These are phyloP conservation scores for Suillus fuscotomentosus DNA, from an alignment of 768 basidiomycete species.

Conservation along the genomic window DNA sequence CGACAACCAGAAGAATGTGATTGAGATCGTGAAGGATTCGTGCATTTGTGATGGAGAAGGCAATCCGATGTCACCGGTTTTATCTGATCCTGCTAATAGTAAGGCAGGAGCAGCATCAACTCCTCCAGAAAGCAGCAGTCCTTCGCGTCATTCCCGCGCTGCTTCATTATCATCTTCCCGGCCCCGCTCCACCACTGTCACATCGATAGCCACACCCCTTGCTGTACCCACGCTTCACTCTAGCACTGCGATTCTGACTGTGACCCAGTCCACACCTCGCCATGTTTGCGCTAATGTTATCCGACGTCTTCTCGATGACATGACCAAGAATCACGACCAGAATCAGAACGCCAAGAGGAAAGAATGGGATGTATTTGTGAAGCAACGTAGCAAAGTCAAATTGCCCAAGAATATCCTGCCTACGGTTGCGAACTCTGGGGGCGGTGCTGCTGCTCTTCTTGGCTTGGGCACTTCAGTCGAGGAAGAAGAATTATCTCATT, in stretches of 20 bases:
- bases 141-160: constrained; percentile 29
- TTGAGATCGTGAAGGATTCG: constrained; percentile 39
- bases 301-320: constrained; percentile 65
- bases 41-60: constrained; percentile 41
- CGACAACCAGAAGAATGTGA: constrained; percentile 27
- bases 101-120: constrained; percentile 13
- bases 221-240: neutral
- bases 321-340: constrained; percentile 82
- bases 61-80: constrained; percentile 2
- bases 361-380: constrained; percentile 90
- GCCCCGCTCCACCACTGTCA: constrained; percentile 42
- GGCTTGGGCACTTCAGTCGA: constrained; percentile 63
- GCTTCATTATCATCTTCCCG: constrained; percentile 51
- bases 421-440: constrained; percentile 19
- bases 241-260: constrained; percentile 53
- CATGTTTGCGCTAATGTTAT: constrained; percentile 79
- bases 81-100: constrained; percentile 12
- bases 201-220: constrained; percentile 22
- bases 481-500: constrained; percentile 76
- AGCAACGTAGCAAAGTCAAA: constrained; percentile 54
- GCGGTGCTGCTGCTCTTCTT: constrained; percentile 61
- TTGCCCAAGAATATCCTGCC: constrained; percentile 22
- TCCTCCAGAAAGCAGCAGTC: constrained; percentile 22
- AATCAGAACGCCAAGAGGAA: constrained; percentile 65
- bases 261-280: constrained; percentile 61